These are phyloP conservation scores for Dictyophora rubrovolvata DNA, from an alignment of 768 basidiomycete genomes.

Conservation along the genomic window DNA sequence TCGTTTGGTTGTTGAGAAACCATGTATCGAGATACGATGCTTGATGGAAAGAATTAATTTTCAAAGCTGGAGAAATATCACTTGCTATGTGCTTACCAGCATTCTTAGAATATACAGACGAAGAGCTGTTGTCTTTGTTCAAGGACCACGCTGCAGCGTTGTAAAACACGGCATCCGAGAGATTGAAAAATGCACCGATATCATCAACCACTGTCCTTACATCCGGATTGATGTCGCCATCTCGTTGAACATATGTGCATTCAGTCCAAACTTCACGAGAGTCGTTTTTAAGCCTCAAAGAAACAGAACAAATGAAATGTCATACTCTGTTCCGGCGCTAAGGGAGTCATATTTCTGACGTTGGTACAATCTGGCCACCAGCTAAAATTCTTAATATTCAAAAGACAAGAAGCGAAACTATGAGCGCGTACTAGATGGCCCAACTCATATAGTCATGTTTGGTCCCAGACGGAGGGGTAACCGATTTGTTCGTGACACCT, in stretches of 20 bases:
- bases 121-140: slow-evolving; percentile 14
- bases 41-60: not conserved
- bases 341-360: not conserved
- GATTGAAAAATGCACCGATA: slow-evolving; percentile 13
- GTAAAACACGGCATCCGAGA: slow-evolving; percentile 33
- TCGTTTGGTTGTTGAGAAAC: slow-evolving; percentile 34
- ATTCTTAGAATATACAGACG: slow-evolving; percentile 33
- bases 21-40: slow-evolving; percentile 29
- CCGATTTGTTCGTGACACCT: slow-evolving; percentile 28
- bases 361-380: not conserved
- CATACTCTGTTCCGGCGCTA: not conserved
- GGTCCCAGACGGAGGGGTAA: slow-evolving; percentile 30
- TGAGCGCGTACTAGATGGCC: slow-evolving; percentile 49
- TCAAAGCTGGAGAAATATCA: not conserved
- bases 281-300: not conserved
- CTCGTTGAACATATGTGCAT: slow-evolving; percentile 37
- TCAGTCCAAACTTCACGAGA: slow-evolving; percentile 27
- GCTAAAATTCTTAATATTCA: not conserved
- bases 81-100: slow-evolving; percentile 29
- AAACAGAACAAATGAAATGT: not conserved
- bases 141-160: slow-evolving; percentile 35
- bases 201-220: slow-evolving; percentile 32
- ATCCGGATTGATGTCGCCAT: slow-evolving; percentile 49
- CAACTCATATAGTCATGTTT: slow-evolving; percentile 60
- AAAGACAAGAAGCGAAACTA: not conserved